phyloP scores from a whole-genome alignment of 1,284 basidiomycete genomes.

The Cutaneotrichosporon arboriforme region DNA sequence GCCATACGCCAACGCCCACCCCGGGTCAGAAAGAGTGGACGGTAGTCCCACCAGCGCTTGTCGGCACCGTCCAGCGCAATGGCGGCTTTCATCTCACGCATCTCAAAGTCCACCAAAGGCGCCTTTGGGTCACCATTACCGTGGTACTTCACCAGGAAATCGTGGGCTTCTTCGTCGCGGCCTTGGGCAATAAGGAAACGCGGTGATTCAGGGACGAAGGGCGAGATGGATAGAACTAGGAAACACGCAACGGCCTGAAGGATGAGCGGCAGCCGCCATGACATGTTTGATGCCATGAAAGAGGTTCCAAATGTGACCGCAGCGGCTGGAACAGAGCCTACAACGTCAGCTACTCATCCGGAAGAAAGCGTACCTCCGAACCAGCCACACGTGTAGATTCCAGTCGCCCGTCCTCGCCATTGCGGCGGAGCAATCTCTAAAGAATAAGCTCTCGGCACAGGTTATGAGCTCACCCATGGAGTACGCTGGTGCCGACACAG shows the following conservation, averaged over 20 bases:
- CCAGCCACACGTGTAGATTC: constrained; percentile 47
- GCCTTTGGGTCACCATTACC: constrained; percentile 29
- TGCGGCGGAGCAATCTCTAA: constrained; percentile 56
- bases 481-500: constrained; percentile 54
- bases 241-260: constrained; percentile 20
- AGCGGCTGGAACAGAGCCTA: constrained; percentile 31
- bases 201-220: constrained; percentile 27
- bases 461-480: constrained; percentile 44
- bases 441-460: neutral
- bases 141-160: constrained; percentile 66
- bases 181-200: constrained; percentile 27
- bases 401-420: constrained; percentile 59
- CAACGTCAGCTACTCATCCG: neutral
- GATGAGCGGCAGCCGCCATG: constrained; percentile 30
- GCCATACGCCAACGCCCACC: constrained; percentile 34
- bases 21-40: constrained; percentile 27
- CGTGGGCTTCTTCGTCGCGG: constrained; percentile 59
- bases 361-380: constrained; percentile 16
- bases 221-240: constrained; percentile 9
- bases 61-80: constrained; percentile 57
- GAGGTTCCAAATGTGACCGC: constrained; percentile 36
- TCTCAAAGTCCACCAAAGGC: constrained; percentile 54
- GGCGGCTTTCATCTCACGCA: constrained; percentile 56
- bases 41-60: constrained; percentile 57
- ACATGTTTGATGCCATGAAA: constrained; percentile 23